Base-by-base conservation (phyloP, 1,284 basidiomycete species). In the Boletus sp. region DNA sequence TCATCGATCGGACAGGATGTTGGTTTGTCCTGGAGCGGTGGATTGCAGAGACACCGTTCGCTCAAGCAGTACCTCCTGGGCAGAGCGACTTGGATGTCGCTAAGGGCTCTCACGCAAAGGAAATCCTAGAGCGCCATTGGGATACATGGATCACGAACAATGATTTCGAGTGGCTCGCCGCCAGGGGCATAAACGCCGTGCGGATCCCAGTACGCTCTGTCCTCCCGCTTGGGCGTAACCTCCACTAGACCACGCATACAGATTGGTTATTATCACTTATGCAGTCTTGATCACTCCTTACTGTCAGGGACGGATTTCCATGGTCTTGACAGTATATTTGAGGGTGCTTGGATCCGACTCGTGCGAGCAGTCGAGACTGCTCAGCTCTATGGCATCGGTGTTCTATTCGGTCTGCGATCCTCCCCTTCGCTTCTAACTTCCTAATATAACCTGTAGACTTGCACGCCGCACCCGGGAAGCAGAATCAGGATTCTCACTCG, bases 221-320 rank as follows among this genome's bases (percentile, higher is more conserved):
- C 44, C 41, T 55, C 51, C 48, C 18, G 51, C 37, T 35, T 31
- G 18, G 20, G 27, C 7, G 46, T 49, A 22, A 20, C 43, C 12
- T 42, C 45, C 50, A 37, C 57, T 57, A 36, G 45, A 70, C 66
- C 37, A 44, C 27, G 33, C 52, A 27, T 46, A 54, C 55, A 93
- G 91, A 89, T 94, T 67, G 88, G 86, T 27, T 89, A 87, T 75
- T 89, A 93, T 74, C 86, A 93, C 69, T 63, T 92, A 44, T 85
- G 84, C 56, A 81, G 83, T 2, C 77, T 77, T 11, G 83, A 89
- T 56, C 79, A 78, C 3, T 80, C 83, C 6, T 81, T 92, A 2
- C 72, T 94, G 7, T 73, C 78, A n/a, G 83, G 81, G 8, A 94
- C 93, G 0, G 87, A 92, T 58, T 95, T 91, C 65, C 80, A 81